Evolutionary conservation across 768 basidiomycete genomes (phyloP).

Genomic region (Russula emetica): DNA sequence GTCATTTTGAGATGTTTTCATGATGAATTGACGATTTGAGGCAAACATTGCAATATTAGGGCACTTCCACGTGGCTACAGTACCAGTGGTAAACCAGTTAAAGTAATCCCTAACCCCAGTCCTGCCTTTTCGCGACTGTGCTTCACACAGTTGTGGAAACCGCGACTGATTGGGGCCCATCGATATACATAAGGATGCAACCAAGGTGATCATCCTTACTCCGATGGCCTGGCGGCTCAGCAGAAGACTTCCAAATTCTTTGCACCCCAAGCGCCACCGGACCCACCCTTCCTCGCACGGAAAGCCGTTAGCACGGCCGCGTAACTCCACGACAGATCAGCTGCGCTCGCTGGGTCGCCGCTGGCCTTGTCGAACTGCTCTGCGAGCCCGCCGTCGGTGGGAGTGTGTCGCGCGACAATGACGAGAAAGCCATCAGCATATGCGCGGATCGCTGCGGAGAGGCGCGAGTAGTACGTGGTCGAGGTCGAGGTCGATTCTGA

Average conservation of each 20-base stretch:
- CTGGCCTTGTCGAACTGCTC: constrained; percentile 51
- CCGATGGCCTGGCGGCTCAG: background rate
- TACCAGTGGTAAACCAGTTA: background rate
- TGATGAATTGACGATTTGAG: background rate
- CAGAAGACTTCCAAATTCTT: constrained; percentile 39
- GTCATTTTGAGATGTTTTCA: background rate
- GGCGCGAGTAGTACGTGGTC: background rate
- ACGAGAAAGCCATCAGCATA: constrained; percentile 27
- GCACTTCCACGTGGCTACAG: background rate
- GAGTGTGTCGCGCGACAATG: constrained; percentile 56
- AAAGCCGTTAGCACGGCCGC: constrained; percentile 60
- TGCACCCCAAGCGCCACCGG: constrained; percentile 61
- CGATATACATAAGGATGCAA: background rate
- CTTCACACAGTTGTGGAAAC: background rate
- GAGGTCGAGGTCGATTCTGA: background rate
- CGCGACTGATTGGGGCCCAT: background rate
- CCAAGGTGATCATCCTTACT: background rate
- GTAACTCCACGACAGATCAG: constrained; percentile 71
- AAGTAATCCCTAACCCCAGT: background rate
- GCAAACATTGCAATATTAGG: background rate
- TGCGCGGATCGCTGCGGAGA: background rate
- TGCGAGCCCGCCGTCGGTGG: constrained; percentile 51
- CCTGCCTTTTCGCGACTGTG: background rate
- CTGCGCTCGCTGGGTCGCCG: constrained; percentile 50
- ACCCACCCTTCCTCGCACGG: constrained; percentile 38